Evolutionary conservation across 306 rosid species (phyloP).

Genomic region (Citrullus colocynthis): DNA sequence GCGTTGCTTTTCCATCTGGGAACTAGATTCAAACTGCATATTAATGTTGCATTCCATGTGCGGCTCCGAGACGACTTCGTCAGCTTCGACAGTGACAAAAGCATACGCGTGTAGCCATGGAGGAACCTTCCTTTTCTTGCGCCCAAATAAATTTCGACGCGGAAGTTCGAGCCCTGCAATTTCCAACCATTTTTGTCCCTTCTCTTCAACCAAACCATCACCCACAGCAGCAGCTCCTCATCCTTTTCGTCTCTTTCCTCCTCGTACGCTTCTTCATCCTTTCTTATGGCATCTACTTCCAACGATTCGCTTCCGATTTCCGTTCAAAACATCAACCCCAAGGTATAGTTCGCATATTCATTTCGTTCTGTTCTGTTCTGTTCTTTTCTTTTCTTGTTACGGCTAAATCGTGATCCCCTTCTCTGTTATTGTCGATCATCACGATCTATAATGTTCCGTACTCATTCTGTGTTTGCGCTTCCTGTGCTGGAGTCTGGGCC

Average conservation of each 20-base stretch:
- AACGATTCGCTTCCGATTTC: conserved; percentile 27
- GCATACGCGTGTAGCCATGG: background rate
- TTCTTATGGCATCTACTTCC: conserved; percentile 11
- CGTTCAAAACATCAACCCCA: conserved; percentile 49
- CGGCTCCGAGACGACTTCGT: background rate
- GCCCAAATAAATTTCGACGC: background rate
- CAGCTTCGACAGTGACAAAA: background rate
- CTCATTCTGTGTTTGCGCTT: background rate
- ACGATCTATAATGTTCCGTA: background rate
- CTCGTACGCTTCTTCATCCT: conserved; percentile 1
- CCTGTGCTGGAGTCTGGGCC: background rate
- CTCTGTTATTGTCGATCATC: background rate
- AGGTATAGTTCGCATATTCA: conserved; percentile 24
- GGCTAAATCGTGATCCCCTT: background rate
- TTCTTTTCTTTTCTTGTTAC: background rate
- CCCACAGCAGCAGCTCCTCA: background rate
- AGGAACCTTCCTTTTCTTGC: background rate
- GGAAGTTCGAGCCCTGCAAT: background rate
- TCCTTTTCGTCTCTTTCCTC: background rate
- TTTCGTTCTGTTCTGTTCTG: background rate
- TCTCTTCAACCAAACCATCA: background rate
- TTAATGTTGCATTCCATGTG: background rate
- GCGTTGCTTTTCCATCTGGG: background rate
- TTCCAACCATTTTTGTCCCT: background rate
- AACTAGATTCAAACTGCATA: background rate